Evolutionary conservation across 2,329 filamentous ascomycete species (phyloP).

Genomic region (Aureobasidium lini): DNA sequence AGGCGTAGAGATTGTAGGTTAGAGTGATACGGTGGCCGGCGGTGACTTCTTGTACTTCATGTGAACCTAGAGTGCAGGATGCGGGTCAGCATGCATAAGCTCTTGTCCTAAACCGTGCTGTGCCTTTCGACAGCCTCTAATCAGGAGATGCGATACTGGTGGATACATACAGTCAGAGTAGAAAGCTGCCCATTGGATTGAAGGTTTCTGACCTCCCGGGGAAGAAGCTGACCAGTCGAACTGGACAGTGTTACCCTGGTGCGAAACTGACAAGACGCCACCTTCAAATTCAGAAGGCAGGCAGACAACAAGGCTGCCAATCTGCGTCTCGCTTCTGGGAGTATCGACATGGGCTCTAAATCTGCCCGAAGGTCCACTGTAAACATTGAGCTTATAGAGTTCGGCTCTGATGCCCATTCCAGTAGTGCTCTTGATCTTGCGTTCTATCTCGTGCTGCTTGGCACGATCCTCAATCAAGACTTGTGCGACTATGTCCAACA

Average conservation of each 20-base stretch:
- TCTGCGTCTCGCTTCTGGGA: slow-evolving; percentile 20
- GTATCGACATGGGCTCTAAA: slow-evolving; percentile 26
- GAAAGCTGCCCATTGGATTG: slow-evolving; percentile 45
- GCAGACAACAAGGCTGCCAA: slow-evolving; percentile 22
- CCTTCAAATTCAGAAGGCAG: slow-evolving; percentile 24
- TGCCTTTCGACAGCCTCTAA: too few species aligned
- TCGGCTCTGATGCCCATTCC: slow-evolving; percentile 39
- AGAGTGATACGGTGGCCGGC: slow-evolving; percentile 49
- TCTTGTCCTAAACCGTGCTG: too few species aligned
- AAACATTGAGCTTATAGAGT: slow-evolving; percentile 51
- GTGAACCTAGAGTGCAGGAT: slow-evolving; percentile 26
- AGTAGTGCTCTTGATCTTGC: neutral
- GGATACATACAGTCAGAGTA: slow-evolving; percentile 38
- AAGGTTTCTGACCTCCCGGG: neutral
- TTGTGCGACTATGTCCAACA: neutral
- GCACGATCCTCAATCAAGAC: neutral
- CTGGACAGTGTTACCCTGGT: slow-evolving; percentile 27
- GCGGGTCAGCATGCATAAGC: too few species aligned
- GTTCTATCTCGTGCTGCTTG: neutral
- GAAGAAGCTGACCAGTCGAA: slow-evolving; percentile 36
- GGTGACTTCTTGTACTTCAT: slow-evolving; percentile 45
- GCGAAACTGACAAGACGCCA: slow-evolving; percentile 38
- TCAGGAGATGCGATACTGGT: too few species aligned
- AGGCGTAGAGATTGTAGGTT: slow-evolving; percentile 52
- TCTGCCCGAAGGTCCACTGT: slow-evolving; percentile 12